Evolutionary conservation across 495 filamentous ascomycete genomes (phyloP).

Genomic region (Penicillium cataractarum): DNA sequence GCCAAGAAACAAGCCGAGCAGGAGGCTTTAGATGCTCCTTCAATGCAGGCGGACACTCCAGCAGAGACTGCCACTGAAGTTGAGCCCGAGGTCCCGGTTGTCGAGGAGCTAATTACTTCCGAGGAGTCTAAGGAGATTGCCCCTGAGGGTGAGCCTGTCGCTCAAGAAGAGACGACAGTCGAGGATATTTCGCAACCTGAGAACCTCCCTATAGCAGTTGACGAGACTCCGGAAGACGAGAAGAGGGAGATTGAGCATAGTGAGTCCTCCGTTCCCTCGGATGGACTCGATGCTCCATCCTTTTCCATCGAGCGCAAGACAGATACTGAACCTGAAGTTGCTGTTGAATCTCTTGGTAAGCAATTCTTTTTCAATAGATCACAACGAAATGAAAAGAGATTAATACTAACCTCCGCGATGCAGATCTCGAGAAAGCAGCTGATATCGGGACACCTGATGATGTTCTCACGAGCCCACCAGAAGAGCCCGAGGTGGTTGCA

Average conservation of each 20-base stretch:
- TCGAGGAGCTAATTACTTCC: not conserved
- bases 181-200: not conserved
- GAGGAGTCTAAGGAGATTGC: constrained; percentile 4
- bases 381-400: not conserved
- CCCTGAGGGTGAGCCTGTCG: constrained; percentile 10
- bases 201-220: not conserved
- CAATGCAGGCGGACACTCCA: not conserved
- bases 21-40: constrained; percentile 12
- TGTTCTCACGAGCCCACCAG: constrained; percentile 10
- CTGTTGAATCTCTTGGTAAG: not conserved
- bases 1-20: constrained; percentile 38
- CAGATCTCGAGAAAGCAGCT: constrained; percentile 21
- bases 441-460: constrained; percentile 16
- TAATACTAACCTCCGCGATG: not conserved
- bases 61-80: not conserved
- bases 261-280: constrained; percentile 11
- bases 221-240: not conserved
- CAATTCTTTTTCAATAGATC: not conserved
- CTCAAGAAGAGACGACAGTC: not conserved
- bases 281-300: constrained; percentile 14
- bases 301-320: too few relatives aligned
- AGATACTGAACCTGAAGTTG: too few relatives aligned
- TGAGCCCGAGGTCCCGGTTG: not conserved
- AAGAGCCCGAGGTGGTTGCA: constrained; percentile 8
- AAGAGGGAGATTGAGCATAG: constrained; percentile 4